Conservation (phyloP, 2,329 filamentous ascomycete species). For the Nothophoma quercina region DNA sequence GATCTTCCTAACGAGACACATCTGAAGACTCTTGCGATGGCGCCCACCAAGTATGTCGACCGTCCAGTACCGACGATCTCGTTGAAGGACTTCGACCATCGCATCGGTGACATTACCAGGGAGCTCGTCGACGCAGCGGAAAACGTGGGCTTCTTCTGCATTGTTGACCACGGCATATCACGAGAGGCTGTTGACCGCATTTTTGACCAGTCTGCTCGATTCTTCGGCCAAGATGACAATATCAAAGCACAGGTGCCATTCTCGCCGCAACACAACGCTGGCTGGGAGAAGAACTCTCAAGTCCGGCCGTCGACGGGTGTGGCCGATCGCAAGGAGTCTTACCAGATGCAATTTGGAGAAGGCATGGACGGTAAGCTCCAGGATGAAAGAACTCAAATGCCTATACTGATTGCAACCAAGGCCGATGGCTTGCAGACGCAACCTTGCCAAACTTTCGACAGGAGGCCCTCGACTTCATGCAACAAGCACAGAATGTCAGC, state of each 20-base stretch:
- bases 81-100: constrained; percentile 60
- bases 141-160: constrained; percentile 67
- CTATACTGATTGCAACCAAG: constrained; percentile 8
- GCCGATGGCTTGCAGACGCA: constrained; percentile 59
- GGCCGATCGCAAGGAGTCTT: constrained; percentile 67
- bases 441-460: constrained; percentile 59
- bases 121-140: constrained; percentile 64
- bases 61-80: constrained; percentile 52
- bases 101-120: constrained; percentile 62
- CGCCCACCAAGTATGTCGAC: constrained; percentile 28
- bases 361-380: constrained; percentile 55
- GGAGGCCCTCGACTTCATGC: constrained; percentile 62
- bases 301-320: constrained; percentile 66
- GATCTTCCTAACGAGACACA: background rate
- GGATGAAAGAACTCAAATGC: background rate
- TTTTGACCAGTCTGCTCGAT: constrained; percentile 59
- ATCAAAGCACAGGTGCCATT: constrained; percentile 64
- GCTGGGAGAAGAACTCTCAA: constrained; percentile 68
- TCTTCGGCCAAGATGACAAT: constrained; percentile 62
- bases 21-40: constrained; percentile 20
- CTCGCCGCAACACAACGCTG: constrained; percentile 61
- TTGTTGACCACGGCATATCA: constrained; percentile 64
- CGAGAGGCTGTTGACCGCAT: constrained; percentile 59
- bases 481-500: constrained; percentile 59
- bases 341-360: constrained; percentile 68